Evolutionary conservation across 495 filamentous ascomycete genomes (phyloP).

Genomic region (Xylaria sp.): DNA sequence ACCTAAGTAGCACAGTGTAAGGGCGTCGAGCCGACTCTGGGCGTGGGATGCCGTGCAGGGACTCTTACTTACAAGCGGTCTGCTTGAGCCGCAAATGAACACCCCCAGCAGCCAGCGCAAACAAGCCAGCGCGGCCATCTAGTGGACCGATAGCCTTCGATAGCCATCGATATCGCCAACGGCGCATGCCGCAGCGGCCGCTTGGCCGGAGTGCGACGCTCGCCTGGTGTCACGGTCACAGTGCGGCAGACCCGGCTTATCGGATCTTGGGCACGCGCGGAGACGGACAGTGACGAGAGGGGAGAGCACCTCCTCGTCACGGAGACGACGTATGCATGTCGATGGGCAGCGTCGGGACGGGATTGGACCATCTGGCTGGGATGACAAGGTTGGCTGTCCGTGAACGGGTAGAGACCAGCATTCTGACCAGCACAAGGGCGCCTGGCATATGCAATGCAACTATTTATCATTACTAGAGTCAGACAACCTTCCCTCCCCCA

Average conservation of each 20-base stretch:
- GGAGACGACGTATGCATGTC: constrained; percentile 29
- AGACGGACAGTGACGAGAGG: constrained; percentile 18
- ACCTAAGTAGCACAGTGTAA: constrained; percentile 23
- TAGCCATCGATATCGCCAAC: constrained; percentile 31
- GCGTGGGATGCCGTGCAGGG: constrained; percentile 27
- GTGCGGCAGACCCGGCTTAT: constrained; percentile 44
- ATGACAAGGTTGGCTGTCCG: constrained; percentile 18
- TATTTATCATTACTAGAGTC: constrained; percentile 21
- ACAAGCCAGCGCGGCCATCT: constrained; percentile 8
- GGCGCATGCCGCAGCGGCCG: constrained; percentile 36
- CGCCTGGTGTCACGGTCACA: constrained; percentile 39
- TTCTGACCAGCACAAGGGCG: constrained; percentile 20
- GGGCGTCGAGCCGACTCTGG: constrained; percentile 8
- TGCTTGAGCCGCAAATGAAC: constrained; percentile 28
- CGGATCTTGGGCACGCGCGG: constrained; percentile 24
- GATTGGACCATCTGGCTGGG: constrained; percentile 21
- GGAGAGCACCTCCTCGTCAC: constrained; percentile 36
- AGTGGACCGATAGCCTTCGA: constrained; percentile 30
- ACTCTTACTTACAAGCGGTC: constrained; percentile 23
- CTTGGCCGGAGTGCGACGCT: constrained; percentile 33
- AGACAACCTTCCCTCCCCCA: constrained; percentile 20
- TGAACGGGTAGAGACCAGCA: constrained; percentile 24
- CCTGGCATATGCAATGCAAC: constrained; percentile 29
- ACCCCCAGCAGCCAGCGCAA: neutral
- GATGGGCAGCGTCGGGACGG: neutral